Evolutionary conservation across 805 yeast genomes (phyloP), one percentile per base, ranked within the genome.

Genomic region (Kodamaea leandrae): DNA sequence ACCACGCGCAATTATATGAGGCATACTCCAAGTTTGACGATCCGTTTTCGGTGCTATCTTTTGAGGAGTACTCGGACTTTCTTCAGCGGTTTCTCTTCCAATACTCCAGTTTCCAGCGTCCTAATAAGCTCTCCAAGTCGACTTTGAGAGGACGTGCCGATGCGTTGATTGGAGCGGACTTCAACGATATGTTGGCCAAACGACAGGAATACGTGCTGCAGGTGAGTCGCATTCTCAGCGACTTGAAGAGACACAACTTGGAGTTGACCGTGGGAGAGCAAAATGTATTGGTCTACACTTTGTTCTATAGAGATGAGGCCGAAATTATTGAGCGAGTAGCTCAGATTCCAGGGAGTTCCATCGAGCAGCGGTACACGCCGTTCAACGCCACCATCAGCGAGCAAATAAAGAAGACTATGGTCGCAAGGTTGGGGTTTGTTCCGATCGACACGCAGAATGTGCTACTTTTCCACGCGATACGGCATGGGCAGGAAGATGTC

Each of bases 241-340:
- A 68, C 41, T 39, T 66, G 37, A 53, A 51, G 12, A 34, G 39
- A 4, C 48, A 54, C 3, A 51, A 47, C 1, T 42, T 66, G 14
- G 66, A 67, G 7, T 40, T 66, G 6, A 55, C 67, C 1, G 39
- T 51, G 3, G 42, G 40, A 16, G 72, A 68, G 47, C 67, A 58
- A 39, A 57, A 53, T 21, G 41, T 48, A 28, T 40, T 66, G 41
- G 35, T 67, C 5, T 59, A 53, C 39, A 49, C 56, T 40, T 51
- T 55, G 3, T 67, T 64, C 42, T 69, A 53, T 49, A 54, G 51
- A 17, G 74, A 69, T 39, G 43, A 54, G 16, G 46, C 45, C 0
- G 16, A 19, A 4, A 52, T 68, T 2, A 15, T 53, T 6, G 36
- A 47, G 1, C 45, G 44, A 12, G 43, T 60, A 29, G 37, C 38